These are phyloP conservation scores for Calonectria hawksworthii DNA, from an alignment of 2,329 filamentous ascomycete species.

Conservation along the genomic window DNA sequence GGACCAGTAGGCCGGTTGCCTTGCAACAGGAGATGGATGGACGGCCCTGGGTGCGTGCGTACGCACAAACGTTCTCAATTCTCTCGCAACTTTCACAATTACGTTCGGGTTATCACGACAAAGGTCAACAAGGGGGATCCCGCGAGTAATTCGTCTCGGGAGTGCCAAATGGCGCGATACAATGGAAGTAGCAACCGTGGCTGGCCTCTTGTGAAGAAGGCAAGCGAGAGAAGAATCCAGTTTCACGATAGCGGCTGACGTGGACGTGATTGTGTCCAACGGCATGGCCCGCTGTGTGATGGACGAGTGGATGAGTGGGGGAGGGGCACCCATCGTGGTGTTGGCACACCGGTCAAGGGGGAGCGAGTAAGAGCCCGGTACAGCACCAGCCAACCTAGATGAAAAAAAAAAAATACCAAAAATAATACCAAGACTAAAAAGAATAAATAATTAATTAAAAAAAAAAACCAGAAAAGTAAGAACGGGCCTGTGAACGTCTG, in stretches of 20 bases:
- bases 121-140: not conserved
- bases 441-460: not conserved
- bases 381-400: not conserved
- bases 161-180: not conserved
- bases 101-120: not conserved
- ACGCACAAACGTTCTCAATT: not conserved
- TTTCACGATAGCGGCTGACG: constrained; percentile 37
- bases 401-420: not conserved
- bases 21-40: not conserved
- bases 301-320: constrained; percentile 16
- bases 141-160: not conserved
- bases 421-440: not conserved
- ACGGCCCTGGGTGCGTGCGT: not conserved
- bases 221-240: constrained; percentile 25
- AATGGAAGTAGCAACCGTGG: not conserved
- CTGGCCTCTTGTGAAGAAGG: constrained; percentile 16
- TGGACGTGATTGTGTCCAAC: constrained; percentile 38
- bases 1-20: not conserved
- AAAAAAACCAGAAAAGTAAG: not conserved
- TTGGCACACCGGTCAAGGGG: constrained; percentile 17
- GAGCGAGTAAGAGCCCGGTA: not conserved
- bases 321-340: constrained; percentile 7
- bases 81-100: not conserved
- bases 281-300: not conserved
- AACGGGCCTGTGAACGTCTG: not conserved